Conservation (phyloP, 148 eudicot species). For the Euryodendron excelsum region DNA sequence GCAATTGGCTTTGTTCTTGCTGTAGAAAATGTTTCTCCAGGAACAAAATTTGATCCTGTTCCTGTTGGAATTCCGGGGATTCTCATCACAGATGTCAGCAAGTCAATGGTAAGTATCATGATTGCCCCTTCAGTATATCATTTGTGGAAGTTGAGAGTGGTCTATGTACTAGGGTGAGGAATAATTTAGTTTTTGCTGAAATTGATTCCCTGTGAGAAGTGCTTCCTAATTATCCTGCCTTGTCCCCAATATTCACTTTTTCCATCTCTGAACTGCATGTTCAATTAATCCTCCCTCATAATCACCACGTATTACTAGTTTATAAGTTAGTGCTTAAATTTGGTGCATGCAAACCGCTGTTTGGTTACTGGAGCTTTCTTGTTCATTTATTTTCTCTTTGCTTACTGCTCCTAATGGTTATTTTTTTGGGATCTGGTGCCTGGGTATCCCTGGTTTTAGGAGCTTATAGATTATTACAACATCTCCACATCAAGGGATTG, state of each 20-base stretch:
- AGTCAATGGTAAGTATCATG: conserved; percentile 59
- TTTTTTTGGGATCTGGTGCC: conserved; percentile 3
- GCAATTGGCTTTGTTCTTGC: conserved; percentile 97
- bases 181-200: background rate
- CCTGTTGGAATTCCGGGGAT: conserved; percentile 90
- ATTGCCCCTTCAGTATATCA: background rate
- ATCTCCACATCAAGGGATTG: conserved; percentile 81
- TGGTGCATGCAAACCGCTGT: background rate
- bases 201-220: background rate
- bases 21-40: conserved; percentile 89
- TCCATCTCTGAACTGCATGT: background rate
- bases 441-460: conserved; percentile 37
- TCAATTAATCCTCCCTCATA: background rate
- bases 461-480: conserved; percentile 87
- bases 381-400: background rate
- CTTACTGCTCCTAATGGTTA: background rate
- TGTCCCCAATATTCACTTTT: background rate
- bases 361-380: background rate
- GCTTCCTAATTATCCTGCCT: background rate
- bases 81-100: conserved; percentile 72
- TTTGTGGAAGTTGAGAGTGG: background rate
- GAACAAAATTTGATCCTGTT: conserved; percentile 96
- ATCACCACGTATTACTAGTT: background rate
- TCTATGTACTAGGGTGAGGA: background rate
- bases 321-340: background rate